phyloP scores from a whole-genome alignment of 257 asterid genomes.

The Parsonsia alboflavescens region DNA sequence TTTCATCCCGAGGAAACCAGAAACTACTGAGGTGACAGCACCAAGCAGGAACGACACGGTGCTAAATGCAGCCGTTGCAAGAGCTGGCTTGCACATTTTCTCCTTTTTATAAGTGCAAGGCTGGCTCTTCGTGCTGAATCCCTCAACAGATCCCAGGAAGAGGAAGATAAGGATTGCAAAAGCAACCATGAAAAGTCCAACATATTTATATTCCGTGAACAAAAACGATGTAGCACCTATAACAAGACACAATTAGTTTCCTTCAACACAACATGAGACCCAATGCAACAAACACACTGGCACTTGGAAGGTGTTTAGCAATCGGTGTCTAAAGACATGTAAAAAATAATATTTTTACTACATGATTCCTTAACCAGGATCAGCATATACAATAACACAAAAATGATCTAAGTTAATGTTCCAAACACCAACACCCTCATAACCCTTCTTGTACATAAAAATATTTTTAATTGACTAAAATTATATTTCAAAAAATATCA shows the following conservation, averaged over 20 bases:
- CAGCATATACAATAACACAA: neutral
- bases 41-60: constrained; percentile 79
- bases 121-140: constrained; percentile 55
- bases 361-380: neutral
- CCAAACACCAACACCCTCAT: neutral
- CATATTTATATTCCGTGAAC: constrained; percentile 69
- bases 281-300: neutral
- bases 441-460: neutral
- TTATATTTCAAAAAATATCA: too few relatives aligned
- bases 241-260: constrained; percentile 1
- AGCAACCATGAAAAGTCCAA: constrained; percentile 81
- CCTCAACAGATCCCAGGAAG: constrained; percentile 88
- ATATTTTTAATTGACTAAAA: too few relatives aligned
- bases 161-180: constrained; percentile 86
- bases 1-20: constrained; percentile 95
- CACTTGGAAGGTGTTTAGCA: neutral
- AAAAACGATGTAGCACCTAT: constrained; percentile 90
- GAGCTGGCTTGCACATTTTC: constrained; percentile 39
- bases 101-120: constrained; percentile 33
- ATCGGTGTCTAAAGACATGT: neutral
- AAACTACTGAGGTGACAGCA: constrained; percentile 72
- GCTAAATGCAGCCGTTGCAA: constrained; percentile 85
- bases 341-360: neutral
- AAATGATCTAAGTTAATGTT: neutral
- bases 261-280: neutral